Percentiles rank a stretch among this genome's conserved stretches.
These are phyloP conservation scores for Aspergillus mulundensis DNA, from an alignment of 495 filamentous ascomycete genomes.

Conservation along the genomic window DNA sequence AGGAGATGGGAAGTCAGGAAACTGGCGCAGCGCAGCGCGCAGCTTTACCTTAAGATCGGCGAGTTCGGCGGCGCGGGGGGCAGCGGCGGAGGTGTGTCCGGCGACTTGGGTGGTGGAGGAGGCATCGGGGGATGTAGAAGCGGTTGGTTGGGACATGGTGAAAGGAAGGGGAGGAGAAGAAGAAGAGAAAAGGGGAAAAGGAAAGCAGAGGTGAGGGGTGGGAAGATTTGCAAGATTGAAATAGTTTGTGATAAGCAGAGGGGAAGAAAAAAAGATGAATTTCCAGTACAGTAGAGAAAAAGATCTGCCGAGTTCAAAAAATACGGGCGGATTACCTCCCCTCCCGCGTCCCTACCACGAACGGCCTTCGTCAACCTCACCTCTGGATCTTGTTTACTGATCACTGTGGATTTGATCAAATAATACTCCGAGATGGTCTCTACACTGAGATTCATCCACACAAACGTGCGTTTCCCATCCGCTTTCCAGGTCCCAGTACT, in stretches of 20 bases:
- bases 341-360: background rate
- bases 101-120: constrained; percentile 44
- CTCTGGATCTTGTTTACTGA: too few relatives aligned
- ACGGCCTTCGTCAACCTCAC: too few relatives aligned
- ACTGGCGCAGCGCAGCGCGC: constrained; percentile 61
- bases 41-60: constrained; percentile 85
- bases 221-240: constrained; percentile 28
- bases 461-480: background rate
- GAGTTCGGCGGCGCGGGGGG: constrained; percentile 83
- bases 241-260: constrained; percentile 31
- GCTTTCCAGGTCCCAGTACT: background rate
- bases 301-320: constrained; percentile 2
- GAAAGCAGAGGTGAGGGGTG: constrained; percentile 24
- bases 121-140: constrained; percentile 36
- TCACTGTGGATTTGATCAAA: background rate
- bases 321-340: background rate
- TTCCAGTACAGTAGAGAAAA: background rate
- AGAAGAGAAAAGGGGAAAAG: constrained; percentile 25
- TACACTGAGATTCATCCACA: background rate
- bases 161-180: constrained; percentile 28
- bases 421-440: background rate
- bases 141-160: constrained; percentile 55
- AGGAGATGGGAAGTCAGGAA: constrained; percentile 88
- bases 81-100: constrained; percentile 47
- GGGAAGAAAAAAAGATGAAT: background rate